Percentiles rank a stretch among this genome's conserved stretches.
phyloP scores from a whole-genome alignment of 164 flowering plant genomes.

The Berberis vulgaris region DNA sequence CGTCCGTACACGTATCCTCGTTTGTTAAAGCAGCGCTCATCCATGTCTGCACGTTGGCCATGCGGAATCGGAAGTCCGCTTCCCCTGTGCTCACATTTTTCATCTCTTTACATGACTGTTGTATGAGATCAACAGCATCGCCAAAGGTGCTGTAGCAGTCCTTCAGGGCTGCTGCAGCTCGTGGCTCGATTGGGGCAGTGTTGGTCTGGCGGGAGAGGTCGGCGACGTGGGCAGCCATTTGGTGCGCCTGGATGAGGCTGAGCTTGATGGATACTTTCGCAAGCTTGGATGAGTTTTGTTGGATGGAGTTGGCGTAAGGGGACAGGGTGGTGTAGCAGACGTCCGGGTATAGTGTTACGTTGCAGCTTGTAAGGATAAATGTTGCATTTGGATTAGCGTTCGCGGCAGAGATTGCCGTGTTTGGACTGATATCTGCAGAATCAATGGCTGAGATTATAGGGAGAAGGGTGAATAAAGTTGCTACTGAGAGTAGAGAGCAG shows the following conservation, averaged over 20 bases:
- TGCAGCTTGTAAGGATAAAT: conserved; percentile 74
- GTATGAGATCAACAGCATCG: conserved; percentile 65
- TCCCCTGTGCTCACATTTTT: conserved; percentile 16
- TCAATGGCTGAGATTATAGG: too few relatives aligned
- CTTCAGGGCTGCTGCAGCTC: conserved; percentile 44
- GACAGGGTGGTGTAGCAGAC: conserved; percentile 59
- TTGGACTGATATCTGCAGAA: too few relatives aligned
- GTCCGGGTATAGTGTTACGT: conserved; percentile 53
- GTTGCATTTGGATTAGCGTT: conserved; percentile 10
- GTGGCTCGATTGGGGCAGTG: conserved; percentile 25
- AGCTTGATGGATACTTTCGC: conserved; percentile 50
- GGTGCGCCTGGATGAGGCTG: conserved; percentile 36
- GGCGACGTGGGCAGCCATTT: conserved; percentile 27
- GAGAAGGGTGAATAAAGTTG: too few relatives aligned
- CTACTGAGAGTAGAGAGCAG: too few relatives aligned
- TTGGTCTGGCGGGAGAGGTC: conserved; percentile 32
- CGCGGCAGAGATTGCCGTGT: conserved; percentile 11
- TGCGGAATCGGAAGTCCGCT: conserved; percentile 41
- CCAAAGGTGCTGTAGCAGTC: conserved; percentile 60
- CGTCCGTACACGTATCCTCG: conserved; percentile 86
- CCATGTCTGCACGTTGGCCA: conserved; percentile 94
- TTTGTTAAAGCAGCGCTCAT: conserved; percentile 91
- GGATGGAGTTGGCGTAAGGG: conserved; percentile 45
- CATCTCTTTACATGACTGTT: conserved; percentile 59
- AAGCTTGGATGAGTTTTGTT: conserved; percentile 39